A percentile compares a stretch with the other conserved stretches of the same genome.
Evolutionary conservation across 352 stramenopile species (phyloP).

Genomic region (Phytophthora tentaculata): DNA sequence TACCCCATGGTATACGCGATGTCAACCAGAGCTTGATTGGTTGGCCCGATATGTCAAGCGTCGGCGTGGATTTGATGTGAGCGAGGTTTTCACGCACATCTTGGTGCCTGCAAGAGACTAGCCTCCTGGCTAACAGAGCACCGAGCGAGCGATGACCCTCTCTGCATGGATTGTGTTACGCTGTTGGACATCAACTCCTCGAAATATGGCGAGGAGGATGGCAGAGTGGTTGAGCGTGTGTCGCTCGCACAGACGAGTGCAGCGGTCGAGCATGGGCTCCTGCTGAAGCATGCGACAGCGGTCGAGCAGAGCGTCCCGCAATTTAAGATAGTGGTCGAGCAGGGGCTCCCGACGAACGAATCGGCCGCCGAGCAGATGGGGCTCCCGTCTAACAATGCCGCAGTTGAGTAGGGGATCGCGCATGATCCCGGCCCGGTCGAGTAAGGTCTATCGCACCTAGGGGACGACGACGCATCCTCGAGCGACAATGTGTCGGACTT

Average conservation of each 20-base stretch:
- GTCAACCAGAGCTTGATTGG: slow-evolving; percentile 18
- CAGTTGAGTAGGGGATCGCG: too few species aligned
- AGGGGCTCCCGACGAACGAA: too few species aligned
- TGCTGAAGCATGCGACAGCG: not conserved
- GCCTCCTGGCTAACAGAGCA: not conserved
- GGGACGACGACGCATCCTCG: not conserved
- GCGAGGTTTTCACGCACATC: not conserved
- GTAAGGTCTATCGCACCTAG: not conserved
- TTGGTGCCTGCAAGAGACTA: not conserved
- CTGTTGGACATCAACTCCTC: too few species aligned
- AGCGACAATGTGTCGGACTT: not conserved
- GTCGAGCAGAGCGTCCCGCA: slow-evolving; percentile 5
- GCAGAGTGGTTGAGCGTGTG: not conserved
- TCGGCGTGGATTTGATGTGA: slow-evolving; percentile 9
- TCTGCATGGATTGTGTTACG: not conserved
- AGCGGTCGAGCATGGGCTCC: too few species aligned
- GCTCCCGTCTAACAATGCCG: too few species aligned
- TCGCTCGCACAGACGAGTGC: too few species aligned
- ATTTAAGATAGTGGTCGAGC: too few species aligned
- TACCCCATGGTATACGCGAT: slow-evolving; percentile 14
- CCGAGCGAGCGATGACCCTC: slow-evolving; percentile 11
- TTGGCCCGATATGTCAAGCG: slow-evolving; percentile 1
- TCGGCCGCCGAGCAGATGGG: too few species aligned
- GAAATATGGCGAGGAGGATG: not conserved
- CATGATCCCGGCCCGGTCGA: not conserved